These are phyloP conservation scores for Rhodotorula sp. DNA, from an alignment of 1,284 basidiomycete species.

Conservation along the genomic window DNA sequence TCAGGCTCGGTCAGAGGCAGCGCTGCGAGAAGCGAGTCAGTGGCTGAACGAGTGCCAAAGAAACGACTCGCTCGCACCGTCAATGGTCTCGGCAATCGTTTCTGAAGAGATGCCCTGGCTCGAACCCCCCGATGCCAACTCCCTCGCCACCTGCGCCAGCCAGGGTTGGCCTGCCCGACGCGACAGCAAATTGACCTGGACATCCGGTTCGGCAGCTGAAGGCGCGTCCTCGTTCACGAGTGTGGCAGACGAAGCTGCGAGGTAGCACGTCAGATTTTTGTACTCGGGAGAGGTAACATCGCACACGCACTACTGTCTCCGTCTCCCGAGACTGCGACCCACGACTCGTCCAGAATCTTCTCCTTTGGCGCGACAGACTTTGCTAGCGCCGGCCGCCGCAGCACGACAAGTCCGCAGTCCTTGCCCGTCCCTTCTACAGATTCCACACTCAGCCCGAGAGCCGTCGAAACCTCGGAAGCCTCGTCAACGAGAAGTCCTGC, in stretches of 20 bases:
- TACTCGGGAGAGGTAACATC: neutral
- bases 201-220: neutral
- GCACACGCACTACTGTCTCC: slow-evolving; percentile 3
- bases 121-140: neutral
- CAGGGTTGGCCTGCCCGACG: slow-evolving; percentile 25
- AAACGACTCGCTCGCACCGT: slow-evolving; percentile 22
- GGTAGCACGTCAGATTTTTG: accelerated
- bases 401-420: neutral
- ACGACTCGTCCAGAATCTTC: too few relatives aligned
- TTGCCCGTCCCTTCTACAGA: neutral
- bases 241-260: slow-evolving; percentile 3
- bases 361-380: too few relatives aligned
- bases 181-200: slow-evolving; percentile 28
- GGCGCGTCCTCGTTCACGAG: slow-evolving; percentile 5
- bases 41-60: too few relatives aligned
- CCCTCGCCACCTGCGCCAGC: slow-evolving; percentile 17
- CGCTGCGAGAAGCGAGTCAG: neutral
- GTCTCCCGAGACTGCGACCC: slow-evolving; percentile 4
- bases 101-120: slow-evolving; percentile 3
- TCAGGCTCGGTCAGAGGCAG: slow-evolving; percentile 40
- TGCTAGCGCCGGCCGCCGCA: neutral
- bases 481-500: slow-evolving; percentile 3
- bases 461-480: neutral
- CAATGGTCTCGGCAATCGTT: slow-evolving; percentile 13
- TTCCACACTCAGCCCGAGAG: neutral